Base-by-base conservation (phyloP, 2,329 filamentous ascomycete genomes). In the Ophiostoma perfectum region DNA sequence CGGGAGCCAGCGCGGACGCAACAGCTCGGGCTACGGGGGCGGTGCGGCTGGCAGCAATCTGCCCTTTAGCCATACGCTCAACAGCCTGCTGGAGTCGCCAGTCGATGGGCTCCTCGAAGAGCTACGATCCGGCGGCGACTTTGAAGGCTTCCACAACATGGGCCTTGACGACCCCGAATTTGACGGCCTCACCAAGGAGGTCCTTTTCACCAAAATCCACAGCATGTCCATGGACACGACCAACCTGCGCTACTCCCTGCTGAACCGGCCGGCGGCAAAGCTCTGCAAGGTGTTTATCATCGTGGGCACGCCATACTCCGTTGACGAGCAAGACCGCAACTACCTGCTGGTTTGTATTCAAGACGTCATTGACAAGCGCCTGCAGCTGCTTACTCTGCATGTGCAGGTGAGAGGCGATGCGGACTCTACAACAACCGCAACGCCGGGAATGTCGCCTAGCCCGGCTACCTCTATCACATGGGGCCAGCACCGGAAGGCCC, bases 141-240 rank as follows among this genome's bases (percentile, higher is more conserved):
- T 88, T 70, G 88, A 91, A 72, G 88, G 88, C 0, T 88, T 92
- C 68, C 84, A 89, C 73, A 90, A 83, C 70, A 90, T 91, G 86
- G 89, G 86, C 1, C 80, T 92, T 36, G 87, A 90, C 67, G 89
- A 91, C 74, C 84, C 87, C n/a, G 86, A 87, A 70, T 86, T 90
- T 70, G 89, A 91, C 69, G 88, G 89, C 0, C 79, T 93, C 8
- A 83, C 87, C 16, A 88, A 89, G 69, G 90, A 93, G 75, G 83
- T 93, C n/a, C 77, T 90, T 11, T 83, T 93, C 65, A 86, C 84
- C 16, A 91, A 89, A 73, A 84, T 94, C 41, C 87, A 90, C 72
- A 89, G 83, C 70, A 84, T 91, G 68, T 81, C 88, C 5, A 79
- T 88, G 75, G 82, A 90, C 68, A 86, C 85, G 73, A 81, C 80